Base-by-base conservation (phyloP, 495 filamentous ascomycete genomes). In the Penicillium desertorum region DNA sequence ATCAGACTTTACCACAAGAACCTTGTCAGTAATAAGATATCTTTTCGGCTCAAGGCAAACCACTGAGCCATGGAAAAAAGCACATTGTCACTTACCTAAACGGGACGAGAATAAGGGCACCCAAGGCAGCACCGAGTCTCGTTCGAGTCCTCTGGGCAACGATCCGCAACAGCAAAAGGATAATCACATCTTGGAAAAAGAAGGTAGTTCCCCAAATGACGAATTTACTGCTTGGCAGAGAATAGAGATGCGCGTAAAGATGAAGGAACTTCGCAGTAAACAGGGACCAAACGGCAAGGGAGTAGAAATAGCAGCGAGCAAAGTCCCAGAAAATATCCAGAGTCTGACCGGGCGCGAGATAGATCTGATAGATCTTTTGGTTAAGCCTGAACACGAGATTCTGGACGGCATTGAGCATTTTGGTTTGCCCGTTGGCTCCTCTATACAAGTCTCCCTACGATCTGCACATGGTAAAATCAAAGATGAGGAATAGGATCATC, bases 131-230 rank as follows among this genome's bases (percentile, higher is more conserved):
- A 20, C 66, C 44, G 45, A 43, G 54, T 19, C 70, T 63, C 56
- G 60, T 64, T 1, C 56, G 60, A 23, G 66, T 49, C 47, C 58
- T 66, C 30, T 70, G 67, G n/a, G 63, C 63, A 41, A 68, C 45
- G 32, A 64, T 64, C 4, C 73, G 71, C 37, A 68, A 51, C 6
- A 74, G 46, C 10, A 76, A 52, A 5, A 72, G 56, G 17, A 71
- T 51, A 1, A 64, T 53, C 22, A 74, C 68, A 74, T 76, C 73
- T 56, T 76, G 71, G 19, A 67, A 67, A 54, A 73, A 74, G 48
- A 76, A 76, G 3, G 73, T 73, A 20, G 68, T 39, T 0, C 70
- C 70, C 71, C 73, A 76, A 4, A 67, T 42, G 27, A 71, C 30
- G 37, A 76, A 64, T 46, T 69, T 64, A 11, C 42, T 11, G 2